Evolutionary conservation across 495 filamentous ascomycete species (phyloP), one percentile per base, ranked within the genome.

Genomic region (Podospora didyma): DNA sequence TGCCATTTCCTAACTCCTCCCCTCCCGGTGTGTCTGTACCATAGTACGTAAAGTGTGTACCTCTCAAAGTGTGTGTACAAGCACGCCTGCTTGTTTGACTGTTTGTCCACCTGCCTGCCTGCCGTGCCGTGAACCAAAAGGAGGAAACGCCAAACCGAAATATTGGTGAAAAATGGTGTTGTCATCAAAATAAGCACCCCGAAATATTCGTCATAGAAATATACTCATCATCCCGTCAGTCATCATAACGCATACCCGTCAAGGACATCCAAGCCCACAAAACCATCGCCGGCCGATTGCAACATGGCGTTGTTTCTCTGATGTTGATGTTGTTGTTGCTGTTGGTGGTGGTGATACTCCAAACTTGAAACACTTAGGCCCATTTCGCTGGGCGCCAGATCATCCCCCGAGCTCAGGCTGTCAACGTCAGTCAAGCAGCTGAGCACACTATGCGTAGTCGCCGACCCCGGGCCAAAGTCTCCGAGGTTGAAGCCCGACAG

Each of bases 361-460:
- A 73, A 60, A 46, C 65, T 67, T 1, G 65, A 67, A 46, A 70
- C 62, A 20, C 66, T 57, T 2, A 77, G 52, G 14, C 73, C 70
- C 59, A 71, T 58, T 44, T 73, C 68, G 34, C 62, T 65, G 20
- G 64, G 57, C 19, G 62, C 58, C 39, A 78, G 28, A 24, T 84
- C 75, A 22, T 82, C 79, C 22, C 71, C 74, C 11, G 76, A 78
- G 66, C 78, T 86, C 63, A 90, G 65, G 59, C 88, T 89, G 57
- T 93, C 89, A 4, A 42, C 39, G 49, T 91, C 87, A 17, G 86
- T 89, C 49, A 89, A 82, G 69, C 86, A 90, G 35, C 87, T 91
- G 35, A 87, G 71, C 23, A 88, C 85, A 54, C 89, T 91, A 59
- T 86, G 86, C 31, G 85, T 69, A 42, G 78, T 67, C 5, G 72